Conservation (phyloP, 495 filamentous ascomycete genomes). For the Penicillium cosmopolitanum region DNA sequence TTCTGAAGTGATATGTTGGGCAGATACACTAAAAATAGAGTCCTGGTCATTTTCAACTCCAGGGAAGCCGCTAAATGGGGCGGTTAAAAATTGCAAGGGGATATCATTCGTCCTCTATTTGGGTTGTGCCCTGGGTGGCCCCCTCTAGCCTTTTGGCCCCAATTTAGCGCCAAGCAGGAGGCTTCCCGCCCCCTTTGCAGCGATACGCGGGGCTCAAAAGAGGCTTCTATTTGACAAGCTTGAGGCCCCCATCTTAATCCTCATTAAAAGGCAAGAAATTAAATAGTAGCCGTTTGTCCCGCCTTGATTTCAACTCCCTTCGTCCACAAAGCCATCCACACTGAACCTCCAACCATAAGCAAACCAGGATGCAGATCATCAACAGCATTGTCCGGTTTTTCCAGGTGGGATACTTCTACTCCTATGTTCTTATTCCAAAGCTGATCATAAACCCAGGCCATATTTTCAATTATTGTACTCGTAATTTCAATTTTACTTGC, state of each 20-base stretch:
- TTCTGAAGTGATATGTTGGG: too few species aligned
- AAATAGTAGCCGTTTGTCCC: not conserved
- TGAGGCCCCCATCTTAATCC: not conserved
- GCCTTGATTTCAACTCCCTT: not conserved
- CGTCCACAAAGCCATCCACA: not conserved
- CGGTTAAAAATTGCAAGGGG: not conserved
- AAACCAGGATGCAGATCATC: not conserved
- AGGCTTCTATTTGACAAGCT: not conserved
- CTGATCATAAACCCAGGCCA: constrained; percentile 30
- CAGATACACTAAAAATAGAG: too few species aligned
- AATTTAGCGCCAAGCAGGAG: not conserved
- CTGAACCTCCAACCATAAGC: too few species aligned
- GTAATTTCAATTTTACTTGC: constrained; percentile 50
- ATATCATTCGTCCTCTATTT: too few species aligned
- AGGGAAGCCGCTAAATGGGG: too few species aligned
- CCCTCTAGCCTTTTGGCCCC: not conserved
- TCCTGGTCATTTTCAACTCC: too few species aligned
- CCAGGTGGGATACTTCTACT: not conserved
- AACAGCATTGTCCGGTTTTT: not conserved
- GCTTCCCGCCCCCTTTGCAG: not conserved
- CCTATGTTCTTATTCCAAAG: not conserved
- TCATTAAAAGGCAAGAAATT: not conserved
- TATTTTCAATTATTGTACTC: constrained; percentile 51
- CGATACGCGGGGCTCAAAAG: not conserved
- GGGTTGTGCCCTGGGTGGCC: too few species aligned